Percentiles rank a stretch among this genome's conserved stretches.
phyloP scores from a whole-genome alignment of 768 basidiomycete species.

The Psilocybe tampanensis region DNA sequence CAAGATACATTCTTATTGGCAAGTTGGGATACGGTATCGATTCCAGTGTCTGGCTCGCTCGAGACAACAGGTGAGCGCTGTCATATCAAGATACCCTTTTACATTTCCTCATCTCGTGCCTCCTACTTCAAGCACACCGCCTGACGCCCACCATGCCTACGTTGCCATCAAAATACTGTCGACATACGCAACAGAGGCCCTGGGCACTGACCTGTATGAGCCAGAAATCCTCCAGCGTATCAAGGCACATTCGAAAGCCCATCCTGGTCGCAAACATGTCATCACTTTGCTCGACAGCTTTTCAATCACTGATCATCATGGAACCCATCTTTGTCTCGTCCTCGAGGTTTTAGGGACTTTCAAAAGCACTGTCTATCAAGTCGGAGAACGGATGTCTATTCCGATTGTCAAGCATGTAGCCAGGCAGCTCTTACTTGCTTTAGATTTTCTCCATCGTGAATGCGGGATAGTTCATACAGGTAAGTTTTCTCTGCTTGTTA shows the following conservation, averaged over 20 bases:
- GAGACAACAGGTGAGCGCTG: conserved; percentile 34
- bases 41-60: conserved; percentile 50
- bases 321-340: conserved; percentile 82
- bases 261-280: conserved; percentile 46
- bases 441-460: conserved; percentile 52
- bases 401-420: conserved; percentile 8
- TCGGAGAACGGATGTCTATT: conserved; percentile 9
- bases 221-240: conserved; percentile 13
- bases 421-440: conserved; percentile 47
- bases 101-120: not conserved
- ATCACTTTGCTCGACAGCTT: conserved; percentile 80
- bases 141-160: conserved; percentile 2
- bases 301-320: conserved; percentile 72
- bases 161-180: conserved; percentile 36
- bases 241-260: not conserved
- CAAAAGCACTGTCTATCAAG: not conserved
- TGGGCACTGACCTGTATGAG: conserved; percentile 14
- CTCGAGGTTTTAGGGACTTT: conserved; percentile 72
- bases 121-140: not conserved
- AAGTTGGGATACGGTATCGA: conserved; percentile 55
- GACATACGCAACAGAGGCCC: conserved; percentile 36
- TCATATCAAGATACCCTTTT: not conserved
- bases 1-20: conserved; percentile 50
- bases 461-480: conserved; percentile 33
- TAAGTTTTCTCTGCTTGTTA: not conserved